These are phyloP conservation scores for Chrysochromulina tobinii DNA, from an alignment of 78 protist genomes.

Conservation along the genomic window DNA sequence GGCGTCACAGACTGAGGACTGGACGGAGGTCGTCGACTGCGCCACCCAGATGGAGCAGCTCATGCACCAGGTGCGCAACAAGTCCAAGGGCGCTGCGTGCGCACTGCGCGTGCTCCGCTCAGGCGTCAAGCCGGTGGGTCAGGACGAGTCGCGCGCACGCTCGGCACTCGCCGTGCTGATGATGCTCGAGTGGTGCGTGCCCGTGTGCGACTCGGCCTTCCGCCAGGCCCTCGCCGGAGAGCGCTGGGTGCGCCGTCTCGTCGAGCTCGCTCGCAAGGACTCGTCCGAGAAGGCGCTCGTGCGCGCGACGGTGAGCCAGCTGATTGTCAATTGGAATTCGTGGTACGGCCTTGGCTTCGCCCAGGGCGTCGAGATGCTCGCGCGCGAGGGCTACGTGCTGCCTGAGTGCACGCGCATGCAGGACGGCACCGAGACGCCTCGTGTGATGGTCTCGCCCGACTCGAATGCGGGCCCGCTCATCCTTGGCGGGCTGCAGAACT, in stretches of 20 bases:
- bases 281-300: not conserved
- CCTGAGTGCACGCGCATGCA: not conserved
- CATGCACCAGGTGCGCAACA: not conserved
- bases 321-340: not conserved
- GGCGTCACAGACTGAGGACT: not conserved
- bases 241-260: not conserved
- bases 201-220: not conserved
- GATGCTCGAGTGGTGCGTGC: conserved; percentile 6
- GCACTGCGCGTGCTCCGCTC: not conserved
- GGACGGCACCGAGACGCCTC: not conserved
- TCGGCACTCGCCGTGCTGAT: not conserved
- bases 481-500: not conserved
- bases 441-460: not conserved
- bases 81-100: not conserved
- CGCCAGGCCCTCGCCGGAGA: not conserved
- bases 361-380: not conserved
- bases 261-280: not conserved
- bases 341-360: not conserved
- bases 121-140: not conserved
- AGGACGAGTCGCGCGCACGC: not conserved
- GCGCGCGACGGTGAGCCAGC: not conserved
- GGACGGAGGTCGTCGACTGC: not conserved
- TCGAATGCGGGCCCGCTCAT: not conserved
- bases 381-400: not conserved
- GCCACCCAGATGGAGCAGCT: not conserved